phyloP scores from a whole-genome alignment of 2,329 filamentous ascomycete genomes.

The Apiospora kogelbergensis region DNA sequence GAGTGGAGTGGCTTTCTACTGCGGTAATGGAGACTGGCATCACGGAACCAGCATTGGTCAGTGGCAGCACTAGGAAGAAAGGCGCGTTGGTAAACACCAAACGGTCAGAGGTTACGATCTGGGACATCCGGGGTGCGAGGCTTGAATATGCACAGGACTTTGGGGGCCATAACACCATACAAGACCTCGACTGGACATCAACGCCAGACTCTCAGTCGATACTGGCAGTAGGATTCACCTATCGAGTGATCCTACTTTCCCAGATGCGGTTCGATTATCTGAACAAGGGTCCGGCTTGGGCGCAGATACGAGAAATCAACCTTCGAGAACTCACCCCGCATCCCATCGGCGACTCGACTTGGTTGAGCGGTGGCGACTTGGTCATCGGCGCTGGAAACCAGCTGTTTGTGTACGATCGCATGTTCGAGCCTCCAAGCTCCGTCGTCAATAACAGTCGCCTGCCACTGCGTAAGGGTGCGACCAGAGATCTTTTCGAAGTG shows the following conservation, averaged over 20 bases:
- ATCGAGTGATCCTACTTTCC: conserved; percentile 76
- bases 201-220: conserved; percentile 88
- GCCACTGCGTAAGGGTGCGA: conserved; percentile 47
- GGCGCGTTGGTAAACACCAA: conserved; percentile 76
- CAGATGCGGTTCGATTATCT: conserved; percentile 92
- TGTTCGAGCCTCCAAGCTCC: conserved; percentile 64
- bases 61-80: conserved; percentile 84
- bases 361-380: conserved; percentile 82
- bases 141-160: conserved; percentile 81
- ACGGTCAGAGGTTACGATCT: conserved; percentile 79
- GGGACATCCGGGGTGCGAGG: conserved; percentile 81
- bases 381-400: conserved; percentile 91
- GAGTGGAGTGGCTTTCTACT: conserved; percentile 79
- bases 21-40: conserved; percentile 80
- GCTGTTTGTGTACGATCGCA: conserved; percentile 78
- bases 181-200: conserved; percentile 91
- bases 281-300: conserved; percentile 87
- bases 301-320: conserved; percentile 76
- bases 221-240: conserved; percentile 88
- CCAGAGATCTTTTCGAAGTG: conserved; percentile 74
- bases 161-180: conserved; percentile 70
- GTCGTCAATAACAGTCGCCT: conserved; percentile 54
- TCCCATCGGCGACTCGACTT: conserved; percentile 89
- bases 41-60: conserved; percentile 70
- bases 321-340: conserved; percentile 82